phyloP scores from a whole-genome alignment of 148 eudicot genomes.

The Persicaria maculosa region DNA sequence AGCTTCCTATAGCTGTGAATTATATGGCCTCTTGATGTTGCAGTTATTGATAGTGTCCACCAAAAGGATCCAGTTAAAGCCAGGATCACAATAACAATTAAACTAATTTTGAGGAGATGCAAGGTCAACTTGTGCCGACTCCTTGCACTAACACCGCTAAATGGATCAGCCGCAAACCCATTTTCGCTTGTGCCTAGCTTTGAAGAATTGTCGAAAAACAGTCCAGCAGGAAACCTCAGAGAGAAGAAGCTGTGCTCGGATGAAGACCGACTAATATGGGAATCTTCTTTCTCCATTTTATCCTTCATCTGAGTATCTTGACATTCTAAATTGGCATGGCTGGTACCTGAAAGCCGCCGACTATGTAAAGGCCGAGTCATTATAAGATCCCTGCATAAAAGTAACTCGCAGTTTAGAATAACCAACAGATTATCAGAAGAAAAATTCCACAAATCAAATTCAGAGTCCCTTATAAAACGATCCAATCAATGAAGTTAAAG shows the following conservation, averaged over 20 bases:
- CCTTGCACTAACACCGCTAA: constrained; percentile 36
- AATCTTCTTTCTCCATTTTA: constrained; percentile 62
- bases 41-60: constrained; percentile 81
- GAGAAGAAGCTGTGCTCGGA: constrained; percentile 29
- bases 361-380: constrained; percentile 95
- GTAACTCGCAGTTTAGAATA: background rate
- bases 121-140: constrained; percentile 16
- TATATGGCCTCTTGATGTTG: constrained; percentile 67
- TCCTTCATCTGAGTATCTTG: constrained; percentile 80
- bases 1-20: constrained; percentile 65
- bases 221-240: background rate
- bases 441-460: background rate
- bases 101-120: constrained; percentile 18
- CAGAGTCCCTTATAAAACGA: background rate
- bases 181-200: constrained; percentile 48
- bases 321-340: constrained; percentile 46
- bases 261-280: constrained; percentile 32
- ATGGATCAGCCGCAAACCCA: constrained; percentile 51
- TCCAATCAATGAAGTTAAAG: background rate
- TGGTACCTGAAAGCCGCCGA: constrained; percentile 49
- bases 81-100: constrained; percentile 16
- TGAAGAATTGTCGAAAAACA: constrained; percentile 20
- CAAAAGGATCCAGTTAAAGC: constrained; percentile 53
- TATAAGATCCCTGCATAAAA: constrained; percentile 16
- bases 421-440: background rate